These are phyloP conservation scores for Monosporascus cannonballus DNA, from an alignment of 2,329 filamentous ascomycete species.

Conservation along the genomic window DNA sequence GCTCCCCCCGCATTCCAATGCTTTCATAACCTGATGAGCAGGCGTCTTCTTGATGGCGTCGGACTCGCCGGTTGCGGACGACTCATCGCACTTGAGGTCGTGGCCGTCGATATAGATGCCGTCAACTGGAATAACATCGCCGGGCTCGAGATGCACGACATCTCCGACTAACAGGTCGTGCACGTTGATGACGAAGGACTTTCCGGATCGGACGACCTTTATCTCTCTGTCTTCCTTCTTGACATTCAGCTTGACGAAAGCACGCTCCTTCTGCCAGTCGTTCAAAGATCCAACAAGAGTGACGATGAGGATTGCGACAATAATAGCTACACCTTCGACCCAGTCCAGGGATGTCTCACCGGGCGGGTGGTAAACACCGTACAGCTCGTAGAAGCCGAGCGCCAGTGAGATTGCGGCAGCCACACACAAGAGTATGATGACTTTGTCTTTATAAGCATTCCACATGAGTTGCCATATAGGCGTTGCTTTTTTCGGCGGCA, in stretches of 20 bases:
- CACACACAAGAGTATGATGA: slow-evolving; percentile 62
- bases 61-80: slow-evolving; percentile 64
- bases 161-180: slow-evolving; percentile 61
- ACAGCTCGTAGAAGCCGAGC: slow-evolving; percentile 63
- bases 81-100: slow-evolving; percentile 63
- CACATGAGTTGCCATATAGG: slow-evolving; percentile 55
- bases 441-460: slow-evolving; percentile 69
- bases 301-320: slow-evolving; percentile 55
- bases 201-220: slow-evolving; percentile 60
- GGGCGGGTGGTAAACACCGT: slow-evolving; percentile 37
- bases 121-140: slow-evolving; percentile 61
- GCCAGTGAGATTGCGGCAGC: slow-evolving; percentile 64
- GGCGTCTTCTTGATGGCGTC: slow-evolving; percentile 61
- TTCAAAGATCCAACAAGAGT: slow-evolving; percentile 54
- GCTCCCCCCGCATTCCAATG: slow-evolving; percentile 45
- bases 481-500: slow-evolving; percentile 55
- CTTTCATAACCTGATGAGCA: slow-evolving; percentile 51
- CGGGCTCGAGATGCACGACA: slow-evolving; percentile 60
- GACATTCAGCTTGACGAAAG: slow-evolving; percentile 51
- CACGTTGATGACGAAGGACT: slow-evolving; percentile 52
- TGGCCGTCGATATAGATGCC: slow-evolving; percentile 60
- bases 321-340: slow-evolving; percentile 59
- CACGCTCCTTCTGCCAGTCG: slow-evolving; percentile 57
- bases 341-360: slow-evolving; percentile 46
- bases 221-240: slow-evolving; percentile 57